A percentile compares a stretch with the other conserved stretches of the same genome.
Conservation (phyloP, 768 basidiomycete species). For the Kwoniella europaea region DNA sequence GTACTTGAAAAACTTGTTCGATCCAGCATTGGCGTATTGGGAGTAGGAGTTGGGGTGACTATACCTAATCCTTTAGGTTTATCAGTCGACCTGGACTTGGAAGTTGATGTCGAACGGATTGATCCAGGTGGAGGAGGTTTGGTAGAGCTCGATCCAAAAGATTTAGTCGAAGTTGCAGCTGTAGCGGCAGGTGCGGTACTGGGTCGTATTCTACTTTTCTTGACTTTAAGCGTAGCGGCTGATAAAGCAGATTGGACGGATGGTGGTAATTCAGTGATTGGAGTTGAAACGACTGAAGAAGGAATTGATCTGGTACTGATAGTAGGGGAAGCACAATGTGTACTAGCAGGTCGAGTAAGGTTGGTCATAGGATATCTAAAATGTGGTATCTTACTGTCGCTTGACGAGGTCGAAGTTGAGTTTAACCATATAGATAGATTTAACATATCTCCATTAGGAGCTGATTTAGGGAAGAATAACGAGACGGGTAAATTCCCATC, state of each 20-base stretch:
- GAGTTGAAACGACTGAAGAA: neutral
- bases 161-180: neutral
- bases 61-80: constrained; percentile 11
- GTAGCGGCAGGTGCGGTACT: constrained; percentile 41
- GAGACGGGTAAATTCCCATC: constrained; percentile 35
- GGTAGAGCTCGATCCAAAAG: constrained; percentile 18
- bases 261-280: neutral
- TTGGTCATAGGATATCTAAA: constrained; percentile 48
- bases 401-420: constrained; percentile 21
- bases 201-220: constrained; percentile 10
- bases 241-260: neutral
- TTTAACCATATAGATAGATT: constrained; percentile 52
- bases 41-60: neutral
- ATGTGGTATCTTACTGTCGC: constrained; percentile 23
- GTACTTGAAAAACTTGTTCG: constrained; percentile 26
- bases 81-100: neutral
- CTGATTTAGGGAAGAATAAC: constrained; percentile 42
- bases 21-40: constrained; percentile 2
- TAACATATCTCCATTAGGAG: constrained; percentile 43
- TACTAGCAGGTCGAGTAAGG: constrained; percentile 19
- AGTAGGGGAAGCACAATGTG: constrained; percentile 4
- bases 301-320: neutral
- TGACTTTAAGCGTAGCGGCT: constrained; percentile 7
- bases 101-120: neutral
- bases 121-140: constrained; percentile 7